Evolutionary conservation across 306 rosid genomes (phyloP).

Genomic region (Quercus cerris): DNA sequence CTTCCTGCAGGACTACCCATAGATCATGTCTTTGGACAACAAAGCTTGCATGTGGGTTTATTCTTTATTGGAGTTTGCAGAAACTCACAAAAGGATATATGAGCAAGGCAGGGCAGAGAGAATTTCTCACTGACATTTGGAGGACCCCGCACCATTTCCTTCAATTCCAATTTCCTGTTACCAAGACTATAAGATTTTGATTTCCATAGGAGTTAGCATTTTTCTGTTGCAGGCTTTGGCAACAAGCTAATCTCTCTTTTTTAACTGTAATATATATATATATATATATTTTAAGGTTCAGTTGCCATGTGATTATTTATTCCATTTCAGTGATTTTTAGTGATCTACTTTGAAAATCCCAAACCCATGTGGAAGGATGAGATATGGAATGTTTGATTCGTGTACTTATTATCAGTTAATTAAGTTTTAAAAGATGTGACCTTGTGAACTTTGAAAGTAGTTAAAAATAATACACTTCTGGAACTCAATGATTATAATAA

Average conservation of each 20-base stretch:
- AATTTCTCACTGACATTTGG: slow-evolving; percentile 20
- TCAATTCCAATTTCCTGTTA: slow-evolving; percentile 36
- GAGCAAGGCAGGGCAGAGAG: slow-evolving; percentile 5
- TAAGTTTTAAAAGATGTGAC: neutral
- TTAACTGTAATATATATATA: neutral
- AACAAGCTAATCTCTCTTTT: neutral
- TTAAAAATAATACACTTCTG: neutral
- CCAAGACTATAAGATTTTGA: slow-evolving; percentile 27
- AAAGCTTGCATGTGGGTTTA: slow-evolving; percentile 32
- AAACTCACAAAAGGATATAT: slow-evolving; percentile 8
- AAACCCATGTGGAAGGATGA: neutral
- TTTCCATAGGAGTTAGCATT: slow-evolving; percentile 27
- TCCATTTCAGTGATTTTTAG: neutral
- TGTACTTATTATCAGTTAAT: neutral
- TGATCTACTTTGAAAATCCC: slow-evolving; percentile 5
- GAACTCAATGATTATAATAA: neutral
- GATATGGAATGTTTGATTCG: slow-evolving; percentile 1
- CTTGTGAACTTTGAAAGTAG: neutral
- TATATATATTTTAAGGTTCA: neutral
- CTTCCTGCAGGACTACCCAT: slow-evolving; percentile 31
- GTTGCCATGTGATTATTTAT: slow-evolving; percentile 1
- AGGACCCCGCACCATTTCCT: slow-evolving; percentile 16
- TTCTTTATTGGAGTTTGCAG: slow-evolving; percentile 28
- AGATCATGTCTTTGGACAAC: slow-evolving; percentile 34
- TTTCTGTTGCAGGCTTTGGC: slow-evolving; percentile 13